Evolutionary conservation across 345 rosid genomes (phyloP).

Genomic region (Anastatica hierochuntica): DNA sequence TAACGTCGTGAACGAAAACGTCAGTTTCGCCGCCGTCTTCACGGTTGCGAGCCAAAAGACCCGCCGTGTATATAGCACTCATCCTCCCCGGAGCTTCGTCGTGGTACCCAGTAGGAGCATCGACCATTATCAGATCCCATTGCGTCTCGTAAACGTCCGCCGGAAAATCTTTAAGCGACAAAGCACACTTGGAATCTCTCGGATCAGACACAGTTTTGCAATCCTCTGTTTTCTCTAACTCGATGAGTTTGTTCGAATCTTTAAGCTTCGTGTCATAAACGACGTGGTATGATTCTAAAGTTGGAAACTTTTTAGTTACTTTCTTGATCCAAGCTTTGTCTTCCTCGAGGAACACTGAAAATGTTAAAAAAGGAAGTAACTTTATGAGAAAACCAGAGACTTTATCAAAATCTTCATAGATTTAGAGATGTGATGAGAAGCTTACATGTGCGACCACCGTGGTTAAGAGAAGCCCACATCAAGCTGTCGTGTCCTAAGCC

Average conservation of each 20-base stretch:
- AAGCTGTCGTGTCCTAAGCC: constrained; percentile 83
- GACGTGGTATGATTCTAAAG: constrained; percentile 54
- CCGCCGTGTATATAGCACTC: constrained; percentile 81
- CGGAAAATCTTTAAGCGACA: constrained; percentile 68
- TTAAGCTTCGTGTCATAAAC: constrained; percentile 63
- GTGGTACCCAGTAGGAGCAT: constrained; percentile 78
- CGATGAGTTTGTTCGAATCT: constrained; percentile 57
- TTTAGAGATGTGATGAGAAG: background rate
- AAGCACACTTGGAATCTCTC: constrained; percentile 56
- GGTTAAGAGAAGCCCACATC: constrained; percentile 75
- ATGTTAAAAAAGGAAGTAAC: background rate
- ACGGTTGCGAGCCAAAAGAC: constrained; percentile 77
- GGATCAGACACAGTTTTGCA: constrained; percentile 65
- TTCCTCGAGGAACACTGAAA: constrained; percentile 58
- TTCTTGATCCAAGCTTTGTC: constrained; percentile 62
- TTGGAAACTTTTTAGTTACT: constrained; percentile 42
- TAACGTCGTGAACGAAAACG: constrained; percentile 80
- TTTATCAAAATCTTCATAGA: background rate
- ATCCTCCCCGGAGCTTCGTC: constrained; percentile 86
- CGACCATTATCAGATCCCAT: constrained; percentile 96
- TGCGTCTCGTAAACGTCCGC: constrained; percentile 49
- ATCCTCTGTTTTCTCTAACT: constrained; percentile 51
- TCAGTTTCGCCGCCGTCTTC: constrained; percentile 57
- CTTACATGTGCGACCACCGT: constrained; percentile 52
- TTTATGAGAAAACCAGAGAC: background rate